phyloP scores from a whole-genome alignment of 2,329 filamentous ascomycete genomes.

The Hypoxylon sp. region DNA sequence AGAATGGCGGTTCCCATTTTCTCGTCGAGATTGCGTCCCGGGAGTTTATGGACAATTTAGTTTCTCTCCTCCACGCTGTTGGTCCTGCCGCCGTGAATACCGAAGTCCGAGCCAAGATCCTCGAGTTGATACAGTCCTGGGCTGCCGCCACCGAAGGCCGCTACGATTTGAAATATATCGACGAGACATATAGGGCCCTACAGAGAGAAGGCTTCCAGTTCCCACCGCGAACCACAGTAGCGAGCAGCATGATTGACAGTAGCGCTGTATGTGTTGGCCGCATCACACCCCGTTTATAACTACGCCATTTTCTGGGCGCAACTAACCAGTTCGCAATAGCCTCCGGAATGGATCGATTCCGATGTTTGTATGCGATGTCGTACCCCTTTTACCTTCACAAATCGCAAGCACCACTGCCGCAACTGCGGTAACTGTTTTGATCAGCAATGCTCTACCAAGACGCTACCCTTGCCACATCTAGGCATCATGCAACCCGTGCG shows the following conservation, averaged over 20 bases:
- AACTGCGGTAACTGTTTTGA: constrained; percentile 99
- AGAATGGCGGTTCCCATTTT: constrained; percentile 97
- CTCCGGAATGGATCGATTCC: constrained; percentile 97
- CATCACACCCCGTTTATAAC: neutral
- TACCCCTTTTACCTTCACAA: constrained; percentile 96
- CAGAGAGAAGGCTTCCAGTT: constrained; percentile 91
- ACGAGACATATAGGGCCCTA: constrained; percentile 85
- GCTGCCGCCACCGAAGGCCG: constrained; percentile 89
- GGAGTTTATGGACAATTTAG: constrained; percentile 98
- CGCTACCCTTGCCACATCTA: constrained; percentile 88
- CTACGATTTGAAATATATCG: constrained; percentile 86
- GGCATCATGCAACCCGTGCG: constrained; percentile 92
- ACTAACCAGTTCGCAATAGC: constrained; percentile 65
- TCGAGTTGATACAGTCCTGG: constrained; percentile 95
- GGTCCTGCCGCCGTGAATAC: constrained; percentile 81
- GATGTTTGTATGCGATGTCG: constrained; percentile 99
- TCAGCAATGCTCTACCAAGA: constrained; percentile 92
- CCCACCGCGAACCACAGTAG: constrained; percentile 85
- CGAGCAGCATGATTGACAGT: constrained; percentile 98
- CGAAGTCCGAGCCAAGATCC: constrained; percentile 89
- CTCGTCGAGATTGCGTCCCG: constrained; percentile 94
- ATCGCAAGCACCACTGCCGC: constrained; percentile 97
- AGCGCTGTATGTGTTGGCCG: constrained; percentile 78
- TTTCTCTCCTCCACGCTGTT: constrained; percentile 87
- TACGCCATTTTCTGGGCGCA: neutral